phyloP scores from a whole-genome alignment of 106 monocot genomes.

The Acanthochlamys bracteata region DNA sequence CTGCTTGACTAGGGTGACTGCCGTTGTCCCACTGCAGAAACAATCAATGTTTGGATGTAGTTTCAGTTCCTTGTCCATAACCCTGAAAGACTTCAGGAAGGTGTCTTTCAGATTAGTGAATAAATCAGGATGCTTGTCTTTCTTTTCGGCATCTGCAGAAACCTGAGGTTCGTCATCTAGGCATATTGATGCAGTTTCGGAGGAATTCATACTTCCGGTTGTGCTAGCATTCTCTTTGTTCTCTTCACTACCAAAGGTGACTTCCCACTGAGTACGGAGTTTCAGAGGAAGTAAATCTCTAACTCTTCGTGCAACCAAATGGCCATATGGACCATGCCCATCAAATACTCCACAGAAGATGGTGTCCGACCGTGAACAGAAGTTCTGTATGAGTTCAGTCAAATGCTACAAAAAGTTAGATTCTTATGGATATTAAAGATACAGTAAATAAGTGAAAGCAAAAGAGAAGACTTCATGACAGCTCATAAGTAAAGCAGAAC shows the following conservation, averaged over 20 bases:
- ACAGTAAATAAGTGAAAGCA: no score
- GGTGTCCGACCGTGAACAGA: constrained; percentile 25
- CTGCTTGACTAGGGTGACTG: constrained; percentile 35
- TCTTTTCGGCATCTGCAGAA: constrained; percentile 6
- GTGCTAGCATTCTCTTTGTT: constrained; percentile 8
- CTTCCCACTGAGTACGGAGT: constrained; percentile 25
- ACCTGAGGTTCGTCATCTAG: constrained; percentile 11
- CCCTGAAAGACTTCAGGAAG: constrained; percentile 30
- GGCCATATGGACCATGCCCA: constrained; percentile 43
- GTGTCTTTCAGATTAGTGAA: constrained; percentile 18
- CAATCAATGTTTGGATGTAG: constrained; percentile 30
- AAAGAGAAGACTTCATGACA: no score
- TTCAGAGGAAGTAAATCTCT: constrained; percentile 38
- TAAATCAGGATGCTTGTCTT: constrained; percentile 17
- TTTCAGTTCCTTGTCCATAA: constrained; percentile 36
- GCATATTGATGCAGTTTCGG: constrained; percentile 12
- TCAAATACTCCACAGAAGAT: constrained; percentile 45
- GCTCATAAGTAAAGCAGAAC: no score
- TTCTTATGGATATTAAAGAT: no score
- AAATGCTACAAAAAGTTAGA: no score
- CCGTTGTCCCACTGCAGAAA: constrained; percentile 53
- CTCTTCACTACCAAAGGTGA: constrained; percentile 2
- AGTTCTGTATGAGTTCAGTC: constrained; percentile 17
- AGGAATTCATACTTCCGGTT: constrained; percentile 12
- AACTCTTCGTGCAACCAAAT: constrained; percentile 32